Base-by-base conservation (phyloP, 305 asterid genomes). In the Fraxinus greggii region DNA sequence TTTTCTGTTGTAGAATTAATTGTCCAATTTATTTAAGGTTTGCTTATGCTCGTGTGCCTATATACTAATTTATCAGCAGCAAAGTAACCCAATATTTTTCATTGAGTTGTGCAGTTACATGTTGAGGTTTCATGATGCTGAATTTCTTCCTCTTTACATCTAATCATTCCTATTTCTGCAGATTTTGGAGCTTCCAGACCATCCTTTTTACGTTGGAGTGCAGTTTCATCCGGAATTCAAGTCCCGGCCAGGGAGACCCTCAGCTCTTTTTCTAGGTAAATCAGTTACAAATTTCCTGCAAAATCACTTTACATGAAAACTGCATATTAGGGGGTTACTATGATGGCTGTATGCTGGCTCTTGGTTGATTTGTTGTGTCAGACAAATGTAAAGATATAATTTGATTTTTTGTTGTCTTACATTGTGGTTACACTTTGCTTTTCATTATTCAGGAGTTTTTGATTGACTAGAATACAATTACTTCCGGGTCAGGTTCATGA, bases 201-300 rank as follows among this genome's bases (percentile, higher is more conserved):
- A 96, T 85, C 98, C 97, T n/a, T 96, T 90, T 82, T 96, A 92
- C 79, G 93, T 94, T 79, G 98, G 99, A 23, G 97, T 92, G 83
- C 99, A 97, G 88, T 97, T 97, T 80, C 99, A 97, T 85, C 99
- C 98, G 33, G 99, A 97, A 89, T 94, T 85, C 82, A 97, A 97
- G 87, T 97, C 98, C 15, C 93, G 99, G 72, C 98, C 97, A 35
- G 99, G 98, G 82, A 91, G 90, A 72, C 98, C 98, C 63, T 94
- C 99, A 0, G 93, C 98, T 81, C 83, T 82, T 56, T 95, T 97
- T 85, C 83, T 91, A 82, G 99, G 99, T 96, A 88, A 67, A 42
- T 76, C 74, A 79, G 63, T 80, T 15, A 40, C 10, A 19, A 42
- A 72, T 42, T 33, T 77, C 33, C 59, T 79, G 48, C 61, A 56